Base-by-base conservation (phyloP, 208 protist genomes). In the Phytomonas sp. region DNA sequence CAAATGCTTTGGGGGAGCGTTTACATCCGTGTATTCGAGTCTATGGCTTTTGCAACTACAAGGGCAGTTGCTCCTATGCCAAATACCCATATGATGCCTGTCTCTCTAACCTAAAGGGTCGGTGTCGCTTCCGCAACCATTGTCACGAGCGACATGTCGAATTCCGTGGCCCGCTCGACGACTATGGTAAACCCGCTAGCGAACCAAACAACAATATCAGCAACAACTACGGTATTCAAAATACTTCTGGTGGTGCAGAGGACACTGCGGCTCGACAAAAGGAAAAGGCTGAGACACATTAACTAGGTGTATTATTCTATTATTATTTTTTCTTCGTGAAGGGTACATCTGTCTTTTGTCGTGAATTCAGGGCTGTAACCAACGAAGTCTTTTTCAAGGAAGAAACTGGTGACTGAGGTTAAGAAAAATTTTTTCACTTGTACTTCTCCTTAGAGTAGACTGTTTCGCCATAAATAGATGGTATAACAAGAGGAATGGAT, bases 31-130 rank as follows among this genome's bases (percentile, higher is more conserved):
- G 90, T 72, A 82, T 93, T 49, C 90, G 90, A 56, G 90, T 95
- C 42, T 95, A 95, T 70, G 86, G 87, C 59, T 91, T 83, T 79
- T 95, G 90, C 74, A 93, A 95, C 77, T 95, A 95, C 82, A 87
- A 88, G 69, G 82, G 86, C 11, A 83, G 72, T 60, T 95, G 90
- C 62, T 79, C 90, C 32, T 95, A 94, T 73, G 90, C 90, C 29
- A 76, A 85, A 72, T 95, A 95, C 66, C 90, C 90, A 52, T 95
- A 91, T 70, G 88, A 93, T 49, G 90, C 90, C 14, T 95, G 90
- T 71, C 74, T 95, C 16, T 93, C 87, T 56, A 85, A 95, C 77
- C 71, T 95, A 30, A 95, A 95, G 75, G 89, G 88, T 36, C 89
- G 90, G 69, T 95, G 90, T 74, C 90, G 90, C 66, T 95, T 95